A percentile compares a stretch with the other conserved stretches of the same genome.
Evolutionary conservation across 2,329 filamentous ascomycete species (phyloP).

Genomic region (Penicillium sp.): DNA sequence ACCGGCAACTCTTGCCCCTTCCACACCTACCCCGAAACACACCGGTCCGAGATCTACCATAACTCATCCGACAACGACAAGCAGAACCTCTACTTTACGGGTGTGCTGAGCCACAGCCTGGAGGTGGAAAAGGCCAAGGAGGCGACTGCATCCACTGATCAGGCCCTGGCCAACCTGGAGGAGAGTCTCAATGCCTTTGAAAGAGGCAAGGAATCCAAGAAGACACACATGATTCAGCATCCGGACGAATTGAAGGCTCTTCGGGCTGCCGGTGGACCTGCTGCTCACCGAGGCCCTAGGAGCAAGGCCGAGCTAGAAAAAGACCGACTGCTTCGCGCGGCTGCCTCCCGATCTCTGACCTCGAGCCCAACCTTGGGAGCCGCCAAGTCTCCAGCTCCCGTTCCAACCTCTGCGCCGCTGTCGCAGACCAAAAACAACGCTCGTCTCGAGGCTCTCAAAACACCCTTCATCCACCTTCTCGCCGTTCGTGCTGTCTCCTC

Average conservation of each 20-base stretch:
- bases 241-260: constrained; percentile 38
- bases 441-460: constrained; percentile 43
- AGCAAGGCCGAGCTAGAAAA: constrained; percentile 41
- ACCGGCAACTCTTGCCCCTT: constrained; percentile 55
- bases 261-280: constrained; percentile 31
- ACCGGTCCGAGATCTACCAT: constrained; percentile 57
- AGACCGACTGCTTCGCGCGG: constrained; percentile 39
- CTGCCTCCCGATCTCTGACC: constrained; percentile 38
- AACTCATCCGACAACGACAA: constrained; percentile 41
- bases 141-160: constrained; percentile 54
- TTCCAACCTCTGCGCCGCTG: constrained; percentile 38
- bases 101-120: constrained; percentile 55
- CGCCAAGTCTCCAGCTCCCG: constrained; percentile 35
- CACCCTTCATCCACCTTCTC: constrained; percentile 50
- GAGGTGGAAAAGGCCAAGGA: constrained; percentile 53
- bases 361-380: constrained; percentile 41
- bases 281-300: constrained; percentile 29
- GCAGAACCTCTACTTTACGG: constrained; percentile 52
- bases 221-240: constrained; percentile 41
- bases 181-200: constrained; percentile 57
- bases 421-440: constrained; percentile 36
- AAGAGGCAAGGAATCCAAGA: constrained; percentile 58
- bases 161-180: constrained; percentile 56
- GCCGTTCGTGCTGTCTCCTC: constrained; percentile 49
- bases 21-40: constrained; percentile 50